Evolutionary conservation across 164 flowering plant species (phyloP).

Genomic region (Vitis cinerea): DNA sequence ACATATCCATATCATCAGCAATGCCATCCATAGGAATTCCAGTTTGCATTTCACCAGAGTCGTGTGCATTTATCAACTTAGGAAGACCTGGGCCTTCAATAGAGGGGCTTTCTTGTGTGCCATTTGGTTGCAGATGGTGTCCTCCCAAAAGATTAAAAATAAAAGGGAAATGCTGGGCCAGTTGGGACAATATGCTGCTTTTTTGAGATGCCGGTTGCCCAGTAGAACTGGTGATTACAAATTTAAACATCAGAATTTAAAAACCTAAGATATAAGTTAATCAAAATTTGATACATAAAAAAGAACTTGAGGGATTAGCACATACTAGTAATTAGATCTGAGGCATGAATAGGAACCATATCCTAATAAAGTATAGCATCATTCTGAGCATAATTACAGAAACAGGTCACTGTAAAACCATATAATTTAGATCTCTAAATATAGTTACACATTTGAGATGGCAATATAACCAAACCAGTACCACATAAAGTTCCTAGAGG

Average conservation of each 20-base stretch:
- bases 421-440: no score
- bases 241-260: conserved; percentile 5
- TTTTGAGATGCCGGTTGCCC: conserved; percentile 33
- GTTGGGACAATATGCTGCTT: conserved; percentile 57
- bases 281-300: not conserved
- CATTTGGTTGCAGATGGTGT: conserved; percentile 23
- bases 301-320: not conserved
- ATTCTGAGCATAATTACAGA: no score
- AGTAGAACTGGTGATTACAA: conserved; percentile 27
- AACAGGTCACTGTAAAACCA: no score
- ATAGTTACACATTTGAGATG: no score
- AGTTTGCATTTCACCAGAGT: conserved; percentile 17
- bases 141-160: conserved; percentile 53
- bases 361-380: no score
- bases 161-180: conserved; percentile 69
- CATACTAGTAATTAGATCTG: not conserved
- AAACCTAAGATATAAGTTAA: not conserved
- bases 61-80: conserved; percentile 16
- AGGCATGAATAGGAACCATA: not conserved
- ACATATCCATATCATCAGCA: conserved; percentile 20
- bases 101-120: conserved; percentile 11
- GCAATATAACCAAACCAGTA: no score
- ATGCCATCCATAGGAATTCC: conserved; percentile 17
- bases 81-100: conserved; percentile 15
- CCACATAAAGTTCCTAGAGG: no score